Evolutionary conservation across 352 stramenopile genomes (phyloP), one percentile per base, ranked within the genome.

Genomic region (Phytophthora citrophthora): DNA sequence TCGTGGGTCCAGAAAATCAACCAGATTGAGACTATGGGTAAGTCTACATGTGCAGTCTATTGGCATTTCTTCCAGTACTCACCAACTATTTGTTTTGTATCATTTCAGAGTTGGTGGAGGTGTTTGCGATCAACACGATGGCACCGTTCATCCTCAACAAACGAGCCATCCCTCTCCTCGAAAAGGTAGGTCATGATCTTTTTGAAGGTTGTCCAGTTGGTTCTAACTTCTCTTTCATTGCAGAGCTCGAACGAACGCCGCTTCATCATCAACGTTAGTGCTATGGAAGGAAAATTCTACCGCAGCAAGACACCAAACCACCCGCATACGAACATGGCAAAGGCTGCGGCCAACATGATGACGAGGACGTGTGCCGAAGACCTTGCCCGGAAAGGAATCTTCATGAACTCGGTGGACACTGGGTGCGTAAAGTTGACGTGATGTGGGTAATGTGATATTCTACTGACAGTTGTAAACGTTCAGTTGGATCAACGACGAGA

Each of bases 271-370:
- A 98, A 98, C 53, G 95, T 98, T 13, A 97, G 88, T 24, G 95
- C 95, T 13, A 98, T 98, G 95, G 95, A 98, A 56, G 95, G 95
- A 32, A 98, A 98, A 69, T 98, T 98, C 61, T 97, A 98, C 70
- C 74, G 95, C 20, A 95, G 81, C 68, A 98, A 98, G 76, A 96
- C 93, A 64, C 76, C 89, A 5, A 96, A 97, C 64, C 94, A 98
- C 62, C 93, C 95, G 20, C 95, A 98, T 66, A 98, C 95, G 11
- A 98, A 98, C 76, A 98, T 98, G 91, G 95, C 95, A 41, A 98
- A 98, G 70, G 93, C 94, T n/a, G 94, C 94, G 1, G 86, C 96
- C 39, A 99, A 99, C 70, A 98, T 98, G 95, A 94, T 98, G 66
- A 98, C 93, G 1, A 76, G 91, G 7, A 98, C 94, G 3, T 96